Percentiles rank a stretch among this genome's conserved stretches.
Conservation (phyloP, 2,329 filamentous ascomycete species). For the Metarhizium sp. region DNA sequence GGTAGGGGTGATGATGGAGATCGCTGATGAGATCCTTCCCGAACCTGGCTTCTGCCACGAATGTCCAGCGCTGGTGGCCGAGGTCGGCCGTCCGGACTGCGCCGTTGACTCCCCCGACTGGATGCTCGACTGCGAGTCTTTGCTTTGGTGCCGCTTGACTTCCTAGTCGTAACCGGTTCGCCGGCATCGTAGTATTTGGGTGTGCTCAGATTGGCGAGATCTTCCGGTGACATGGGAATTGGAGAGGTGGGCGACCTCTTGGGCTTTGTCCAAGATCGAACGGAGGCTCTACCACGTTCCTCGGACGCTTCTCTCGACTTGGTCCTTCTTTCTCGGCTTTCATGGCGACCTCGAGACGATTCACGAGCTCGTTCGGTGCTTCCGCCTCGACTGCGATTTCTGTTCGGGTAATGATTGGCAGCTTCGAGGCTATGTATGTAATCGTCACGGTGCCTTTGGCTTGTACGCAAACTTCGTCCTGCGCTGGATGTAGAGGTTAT, state of each 20-base stretch:
- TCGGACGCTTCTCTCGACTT: constrained; percentile 55
- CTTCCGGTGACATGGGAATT: constrained; percentile 88
- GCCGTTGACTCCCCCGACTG: constrained; percentile 37
- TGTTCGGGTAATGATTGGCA: constrained; percentile 53
- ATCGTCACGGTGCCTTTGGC: constrained; percentile 60
- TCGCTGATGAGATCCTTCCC: constrained; percentile 47
- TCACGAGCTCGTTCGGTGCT: constrained; percentile 37
- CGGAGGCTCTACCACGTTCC: constrained; percentile 57
- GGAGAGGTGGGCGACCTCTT: constrained; percentile 90
- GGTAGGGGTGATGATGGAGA: constrained; percentile 79
- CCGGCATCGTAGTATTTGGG: constrained; percentile 24
- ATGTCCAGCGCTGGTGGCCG: constrained; percentile 34
- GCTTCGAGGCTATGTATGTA: constrained; percentile 82
- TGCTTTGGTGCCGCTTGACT: constrained; percentile 23
- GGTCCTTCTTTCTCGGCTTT: constrained; percentile 39
- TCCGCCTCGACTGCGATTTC: constrained; percentile 44
- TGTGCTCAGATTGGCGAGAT: constrained; percentile 55
- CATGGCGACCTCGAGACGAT: constrained; percentile 34
- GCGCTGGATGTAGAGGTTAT: constrained; percentile 46
- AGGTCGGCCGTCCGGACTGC: constrained; percentile 35
- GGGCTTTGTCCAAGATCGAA: constrained; percentile 58
- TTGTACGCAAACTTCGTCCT: constrained; percentile 39
- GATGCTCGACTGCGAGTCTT: constrained; percentile 36
- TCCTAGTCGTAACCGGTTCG: constrained; percentile 37
- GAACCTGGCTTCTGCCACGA: constrained; percentile 54